Evolutionary conservation across 1,284 basidiomycete species (phyloP), one percentile per base, ranked within the genome.

Genomic region (Ceratobasidium sp.): DNA sequence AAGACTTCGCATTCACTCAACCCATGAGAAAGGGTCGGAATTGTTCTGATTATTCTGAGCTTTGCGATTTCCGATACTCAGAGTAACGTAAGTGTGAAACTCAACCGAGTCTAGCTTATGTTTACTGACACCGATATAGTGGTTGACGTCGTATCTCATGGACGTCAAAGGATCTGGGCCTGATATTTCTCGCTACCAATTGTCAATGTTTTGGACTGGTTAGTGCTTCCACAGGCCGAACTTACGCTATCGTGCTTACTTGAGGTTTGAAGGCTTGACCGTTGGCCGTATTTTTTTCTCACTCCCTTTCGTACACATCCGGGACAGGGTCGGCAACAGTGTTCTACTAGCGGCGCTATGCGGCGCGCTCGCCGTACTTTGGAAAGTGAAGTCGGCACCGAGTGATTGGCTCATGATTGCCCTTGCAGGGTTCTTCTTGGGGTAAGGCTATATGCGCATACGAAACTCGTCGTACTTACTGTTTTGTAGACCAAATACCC

Each of bases 201-300:
- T 69, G 5, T 54, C 66, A 9, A 69, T 69, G 54, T 69, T 58
- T 27, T 69, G 66, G 66, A 53, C 51, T 24, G 66, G 66, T 69
- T 41, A 27, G 66, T 14, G n/a, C 37, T 24, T 29, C 29, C 14
- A 2, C 16, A 24, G 54, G 11, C 19, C 43, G 8, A 46, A 51
- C 19, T 51, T 16, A 9, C 9, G 24, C 29, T 8, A 6, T 49
- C 4, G 11, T 56, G 53, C 53, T 56, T 6, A 56, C 7, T 56
- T 2, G 14, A 19, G 4, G 14, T 27, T 5, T 34, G 54, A 53
- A 53, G 48, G 29, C 27, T 19, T 53, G n/a, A 39, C 27, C 2
- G 34, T 56, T 58, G 66, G 66, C 11, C 66, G 66, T 4, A 58
- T 69, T 13, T 69, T 69, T 53, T 69, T 69, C 29, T 69, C 66